Evolutionary conservation across 2,329 filamentous ascomycete genomes (phyloP), one percentile per base, ranked within the genome.

Genomic region (Cucurbitaria berberidis): DNA sequence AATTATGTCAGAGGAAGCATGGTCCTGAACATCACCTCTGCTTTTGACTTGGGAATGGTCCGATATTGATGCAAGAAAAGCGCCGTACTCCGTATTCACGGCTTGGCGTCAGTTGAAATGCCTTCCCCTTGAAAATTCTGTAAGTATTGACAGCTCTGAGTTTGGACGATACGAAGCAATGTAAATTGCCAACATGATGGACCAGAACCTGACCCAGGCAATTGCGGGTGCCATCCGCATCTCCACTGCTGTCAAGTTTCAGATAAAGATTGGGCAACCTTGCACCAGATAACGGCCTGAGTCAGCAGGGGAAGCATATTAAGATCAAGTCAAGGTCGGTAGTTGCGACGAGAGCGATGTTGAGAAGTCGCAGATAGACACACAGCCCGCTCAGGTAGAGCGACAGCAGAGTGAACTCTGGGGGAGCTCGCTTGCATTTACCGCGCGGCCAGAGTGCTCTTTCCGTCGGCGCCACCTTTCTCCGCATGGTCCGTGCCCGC

Each of bases 401-500:
- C 43, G 27, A 16, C 5, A 35, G 40, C 40, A 42, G 16, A 27
- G 40, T 30, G 24, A 30, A 27, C 7, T 18, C 24, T 6, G 42
- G 47, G 15, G 39, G 45, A 38, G 29, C 42, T 36, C 29, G 45
- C 38, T 19, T 43, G 42, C 42, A 48, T 16, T 40, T 41, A 39
- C 48, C 34, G 48, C 34, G 48, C 15, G 48, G 30, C 34, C 27
- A 39, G 45, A 47, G 19, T 29, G 22, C 13, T 30, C 26, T 27
- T 29, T 49, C 39, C 21, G 35, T 51, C 57, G 63, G 63, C 35
- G 48, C 36, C 51, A 62, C 51, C 55, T 63, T 63, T 55, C 48
- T 59, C 63, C 61, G 63, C 51, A 27, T 53, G 53, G 66, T 45
- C 62, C 60, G 46, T 62, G 60, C 63, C 51, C 39, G 39, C 34